These are phyloP conservation scores for Xylaria hypoxylon DNA, from an alignment of 2,329 filamentous ascomycete species.

Conservation along the genomic window DNA sequence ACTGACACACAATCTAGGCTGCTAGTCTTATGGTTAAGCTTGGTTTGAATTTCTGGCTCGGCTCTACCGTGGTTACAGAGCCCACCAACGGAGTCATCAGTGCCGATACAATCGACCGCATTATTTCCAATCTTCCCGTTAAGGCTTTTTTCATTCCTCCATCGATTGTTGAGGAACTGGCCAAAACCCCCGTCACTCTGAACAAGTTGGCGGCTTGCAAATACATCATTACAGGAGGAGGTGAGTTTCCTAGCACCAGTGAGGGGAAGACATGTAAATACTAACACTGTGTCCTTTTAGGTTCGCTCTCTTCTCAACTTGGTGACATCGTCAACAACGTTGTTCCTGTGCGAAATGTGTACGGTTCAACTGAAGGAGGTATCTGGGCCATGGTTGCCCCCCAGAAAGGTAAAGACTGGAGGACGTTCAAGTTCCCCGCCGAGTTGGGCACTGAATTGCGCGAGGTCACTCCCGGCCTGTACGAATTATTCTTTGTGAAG, in stretches of 20 bases:
- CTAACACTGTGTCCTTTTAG: constrained; percentile 14
- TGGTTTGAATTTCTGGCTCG: constrained; percentile 43
- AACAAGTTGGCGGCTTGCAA: constrained; percentile 40
- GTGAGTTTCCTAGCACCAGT: constrained; percentile 16
- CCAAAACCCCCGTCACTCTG: constrained; percentile 40
- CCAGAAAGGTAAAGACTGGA: constrained; percentile 42
- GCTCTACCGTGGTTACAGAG: constrained; percentile 43
- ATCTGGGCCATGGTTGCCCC: constrained; percentile 45
- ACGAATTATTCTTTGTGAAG: constrained; percentile 43
- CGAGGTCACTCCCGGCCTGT: constrained; percentile 41
- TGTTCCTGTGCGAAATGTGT: constrained; percentile 42
- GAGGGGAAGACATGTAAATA: not conserved
- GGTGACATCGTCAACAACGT: constrained; percentile 42
- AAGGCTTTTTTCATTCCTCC: constrained; percentile 44
- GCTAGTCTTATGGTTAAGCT: constrained; percentile 45
- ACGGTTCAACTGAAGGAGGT: constrained; percentile 44
- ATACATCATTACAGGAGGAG: constrained; percentile 44
- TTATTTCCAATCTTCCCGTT: constrained; percentile 43
- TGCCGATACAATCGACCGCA: constrained; percentile 43
- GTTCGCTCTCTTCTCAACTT: constrained; percentile 42
- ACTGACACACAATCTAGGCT: constrained; percentile 31
- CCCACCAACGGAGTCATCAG: constrained; percentile 44
- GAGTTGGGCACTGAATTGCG: constrained; percentile 42
- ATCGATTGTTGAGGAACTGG: constrained; percentile 43
- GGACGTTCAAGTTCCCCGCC: constrained; percentile 43